A percentile compares a stretch with the other conserved stretches of the same genome.
These are phyloP conservation scores for Phytophthora constricta DNA, from an alignment of 352 stramenopile genomes.

Conservation along the genomic window DNA sequence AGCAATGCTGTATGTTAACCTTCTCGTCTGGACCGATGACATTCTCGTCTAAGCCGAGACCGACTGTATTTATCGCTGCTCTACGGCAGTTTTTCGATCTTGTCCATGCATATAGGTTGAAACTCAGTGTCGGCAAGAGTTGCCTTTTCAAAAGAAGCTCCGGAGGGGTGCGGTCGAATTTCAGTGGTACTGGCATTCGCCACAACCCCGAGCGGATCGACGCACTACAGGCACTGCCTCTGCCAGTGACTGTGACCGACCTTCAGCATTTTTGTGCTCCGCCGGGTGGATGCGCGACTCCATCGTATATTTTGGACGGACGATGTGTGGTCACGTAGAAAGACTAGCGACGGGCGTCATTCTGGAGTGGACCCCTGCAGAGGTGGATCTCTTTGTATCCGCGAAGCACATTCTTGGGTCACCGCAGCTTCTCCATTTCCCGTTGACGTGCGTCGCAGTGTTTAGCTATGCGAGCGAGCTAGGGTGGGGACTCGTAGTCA, in stretches of 20 bases:
- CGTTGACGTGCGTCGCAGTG: too few species aligned
- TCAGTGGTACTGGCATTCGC: slow-evolving; percentile 9
- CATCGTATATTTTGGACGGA: slow-evolving; percentile 19
- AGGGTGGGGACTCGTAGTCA: slow-evolving; percentile 23
- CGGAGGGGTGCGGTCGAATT: slow-evolving; percentile 30
- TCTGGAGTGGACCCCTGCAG: slow-evolving; percentile 1
- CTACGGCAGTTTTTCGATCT: slow-evolving; percentile 23
- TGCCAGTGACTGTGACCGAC: slow-evolving; percentile 15
- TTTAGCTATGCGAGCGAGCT: slow-evolving; percentile 15
- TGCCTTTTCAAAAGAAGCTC: slow-evolving; percentile 22
- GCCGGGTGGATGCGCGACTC: slow-evolving; percentile 24
- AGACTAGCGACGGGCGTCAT: not conserved
- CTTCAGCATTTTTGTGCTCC: slow-evolving; percentile 25
- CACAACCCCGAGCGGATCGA: slow-evolving; percentile 15
- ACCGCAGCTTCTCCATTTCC: not conserved
- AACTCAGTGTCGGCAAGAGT: slow-evolving; percentile 30
- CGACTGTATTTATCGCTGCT: slow-evolving; percentile 2
- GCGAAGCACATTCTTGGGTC: not conserved
- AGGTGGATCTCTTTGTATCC: not conserved
- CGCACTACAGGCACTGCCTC: slow-evolving; percentile 4
- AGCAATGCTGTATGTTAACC: slow-evolving; percentile 6
- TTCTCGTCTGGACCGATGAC: slow-evolving; percentile 39
- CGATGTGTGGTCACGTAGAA: not conserved
- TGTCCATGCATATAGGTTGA: slow-evolving; percentile 8
- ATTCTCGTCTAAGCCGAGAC: slow-evolving; percentile 22